phyloP scores from a whole-genome alignment of 371 early-diverging fungal genomes.

The Rhizopus microsporus region DNA sequence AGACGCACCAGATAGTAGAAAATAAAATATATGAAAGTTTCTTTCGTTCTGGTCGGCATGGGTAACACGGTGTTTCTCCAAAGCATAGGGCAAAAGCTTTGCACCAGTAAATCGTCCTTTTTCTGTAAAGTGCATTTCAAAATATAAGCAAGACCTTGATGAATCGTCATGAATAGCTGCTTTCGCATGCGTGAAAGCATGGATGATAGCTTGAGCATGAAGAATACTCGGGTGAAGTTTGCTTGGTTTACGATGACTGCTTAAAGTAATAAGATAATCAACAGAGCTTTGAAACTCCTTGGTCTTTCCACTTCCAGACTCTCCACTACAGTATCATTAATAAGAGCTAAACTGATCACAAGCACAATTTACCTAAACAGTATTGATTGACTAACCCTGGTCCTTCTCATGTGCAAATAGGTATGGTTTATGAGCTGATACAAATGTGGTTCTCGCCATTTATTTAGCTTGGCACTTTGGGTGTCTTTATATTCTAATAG shows the following conservation, averaged over 20 bases:
- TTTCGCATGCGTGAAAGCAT: constrained; percentile 82
- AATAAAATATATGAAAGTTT: constrained; percentile 93
- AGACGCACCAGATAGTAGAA: constrained; percentile 57
- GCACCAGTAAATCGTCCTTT: constrained; percentile 85
- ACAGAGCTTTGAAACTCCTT: constrained; percentile 64
- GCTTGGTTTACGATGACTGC: constrained; percentile 77
- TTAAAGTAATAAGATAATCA: constrained; percentile 69
- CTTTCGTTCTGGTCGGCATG: constrained; percentile 66
- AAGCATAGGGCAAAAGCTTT: constrained; percentile 78
- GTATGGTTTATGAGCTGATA: constrained; percentile 72
- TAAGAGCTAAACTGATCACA: background rate
- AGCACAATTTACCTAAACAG: constrained; percentile 54
- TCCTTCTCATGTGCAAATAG: constrained; percentile 78
- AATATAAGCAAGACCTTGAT: constrained; percentile 82
- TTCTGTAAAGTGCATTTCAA: constrained; percentile 86
- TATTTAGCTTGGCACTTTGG: constrained; percentile 47
- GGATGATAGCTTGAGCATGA: constrained; percentile 69
- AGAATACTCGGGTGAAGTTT: constrained; percentile 72
- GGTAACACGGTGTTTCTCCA: constrained; percentile 81
- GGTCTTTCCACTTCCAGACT: constrained; percentile 86
- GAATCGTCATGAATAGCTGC: constrained; percentile 79
- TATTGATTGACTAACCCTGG: constrained; percentile 77
- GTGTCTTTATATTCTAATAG: constrained; percentile 40
- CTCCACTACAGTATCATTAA: constrained; percentile 65
- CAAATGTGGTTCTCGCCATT: constrained; percentile 63